phyloP scores from a whole-genome alignment of 2,329 filamentous ascomycete genomes.

The Paecilomyces variotii region DNA sequence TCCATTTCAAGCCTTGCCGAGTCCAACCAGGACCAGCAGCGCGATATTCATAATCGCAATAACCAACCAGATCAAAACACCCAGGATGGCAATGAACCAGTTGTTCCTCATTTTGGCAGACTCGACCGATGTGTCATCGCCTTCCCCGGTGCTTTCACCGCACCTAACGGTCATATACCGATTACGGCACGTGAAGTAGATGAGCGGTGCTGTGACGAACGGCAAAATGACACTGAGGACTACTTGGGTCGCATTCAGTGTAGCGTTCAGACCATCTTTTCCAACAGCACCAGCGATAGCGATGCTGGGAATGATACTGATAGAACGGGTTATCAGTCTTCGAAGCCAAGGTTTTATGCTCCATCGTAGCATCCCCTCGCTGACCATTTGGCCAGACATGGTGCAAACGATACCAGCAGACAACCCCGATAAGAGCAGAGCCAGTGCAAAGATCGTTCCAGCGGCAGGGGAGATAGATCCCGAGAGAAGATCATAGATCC shows the following conservation, averaged over 20 bases:
- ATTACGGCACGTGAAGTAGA: constrained; percentile 74
- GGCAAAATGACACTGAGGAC: constrained; percentile 70
- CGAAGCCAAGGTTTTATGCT: constrained; percentile 68
- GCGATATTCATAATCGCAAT: constrained; percentile 76
- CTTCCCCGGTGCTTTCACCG: constrained; percentile 28
- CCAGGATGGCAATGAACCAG: constrained; percentile 54
- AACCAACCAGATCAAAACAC: constrained; percentile 60
- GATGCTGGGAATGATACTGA: constrained; percentile 75
- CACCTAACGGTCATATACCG: constrained; percentile 68
- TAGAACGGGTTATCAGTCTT: constrained; percentile 65
- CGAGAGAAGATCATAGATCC: constrained; percentile 67
- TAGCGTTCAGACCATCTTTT: constrained; percentile 58
- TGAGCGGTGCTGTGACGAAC: constrained; percentile 72
- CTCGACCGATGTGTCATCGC: constrained; percentile 19
- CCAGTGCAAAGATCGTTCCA: constrained; percentile 76
- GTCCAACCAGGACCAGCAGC: constrained; percentile 56
- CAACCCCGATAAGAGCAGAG: constrained; percentile 69
- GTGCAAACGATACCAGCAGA: constrained; percentile 83
- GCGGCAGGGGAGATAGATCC: constrained; percentile 63
- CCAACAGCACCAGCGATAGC: constrained; percentile 76
- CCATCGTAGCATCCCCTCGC: constrained; percentile 74
- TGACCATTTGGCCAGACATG: constrained; percentile 82
- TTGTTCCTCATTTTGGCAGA: constrained; percentile 62
- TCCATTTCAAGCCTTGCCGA: constrained; percentile 41
- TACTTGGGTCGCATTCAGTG: constrained; percentile 70